A percentile compares a stretch with the other conserved stretches of the same genome.
Conservation (phyloP, 495 filamentous ascomycete species). For the Thozetella sp. region DNA sequence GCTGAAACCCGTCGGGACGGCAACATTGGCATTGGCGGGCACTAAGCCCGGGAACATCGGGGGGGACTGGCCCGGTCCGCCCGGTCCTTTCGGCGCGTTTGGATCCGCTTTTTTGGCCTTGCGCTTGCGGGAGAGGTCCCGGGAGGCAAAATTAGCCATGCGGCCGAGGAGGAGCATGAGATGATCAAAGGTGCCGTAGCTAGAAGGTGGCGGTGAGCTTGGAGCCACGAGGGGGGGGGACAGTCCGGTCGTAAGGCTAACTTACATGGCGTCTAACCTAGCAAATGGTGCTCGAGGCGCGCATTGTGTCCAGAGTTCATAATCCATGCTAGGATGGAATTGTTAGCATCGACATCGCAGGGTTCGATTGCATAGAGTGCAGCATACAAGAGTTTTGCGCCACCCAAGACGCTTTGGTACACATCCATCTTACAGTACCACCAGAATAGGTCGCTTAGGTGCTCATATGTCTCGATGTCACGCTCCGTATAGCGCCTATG, state of each 20-base stretch:
- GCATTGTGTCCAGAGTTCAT: constrained; percentile 77
- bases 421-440: constrained; percentile 95
- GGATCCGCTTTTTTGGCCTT: constrained; percentile 48
- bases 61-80: constrained; percentile 32
- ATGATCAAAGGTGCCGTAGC: constrained; percentile 85
- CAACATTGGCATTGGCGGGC: constrained; percentile 50
- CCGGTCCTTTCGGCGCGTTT: constrained; percentile 12
- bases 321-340: constrained; percentile 65
- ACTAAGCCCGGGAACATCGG: constrained; percentile 65
- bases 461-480: constrained; percentile 77
- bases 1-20: constrained; percentile 60
- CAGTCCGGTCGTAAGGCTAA: neutral
- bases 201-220: constrained; percentile 10
- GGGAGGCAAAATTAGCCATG: constrained; percentile 77
- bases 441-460: constrained; percentile 90
- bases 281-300: constrained; percentile 82
- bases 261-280: constrained; percentile 71
- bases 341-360: constrained; percentile 14
- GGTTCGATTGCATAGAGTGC: neutral
- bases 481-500: constrained; percentile 56
- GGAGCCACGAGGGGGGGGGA: neutral
- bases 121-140: constrained; percentile 79
- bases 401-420: constrained; percentile 88
- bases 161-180: constrained; percentile 80
- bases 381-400: constrained; percentile 80